Percentiles rank a stretch among this genome's conserved stretches.
Conservation (phyloP, 2,329 filamentous ascomycete species). For the Penicillium capsulatum region DNA sequence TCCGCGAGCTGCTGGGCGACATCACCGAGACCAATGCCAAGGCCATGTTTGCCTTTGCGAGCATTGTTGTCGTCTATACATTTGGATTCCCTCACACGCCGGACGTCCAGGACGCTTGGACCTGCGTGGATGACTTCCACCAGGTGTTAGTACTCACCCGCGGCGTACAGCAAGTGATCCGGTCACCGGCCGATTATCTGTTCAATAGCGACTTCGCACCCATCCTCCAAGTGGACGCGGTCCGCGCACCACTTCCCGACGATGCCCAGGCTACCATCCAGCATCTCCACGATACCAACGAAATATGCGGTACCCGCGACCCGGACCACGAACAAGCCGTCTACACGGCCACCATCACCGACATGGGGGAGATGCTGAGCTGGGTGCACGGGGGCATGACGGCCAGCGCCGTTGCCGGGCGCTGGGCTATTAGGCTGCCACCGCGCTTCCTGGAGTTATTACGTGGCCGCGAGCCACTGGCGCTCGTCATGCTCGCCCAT, state of each 20-base stretch:
- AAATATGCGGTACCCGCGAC: constrained; percentile 18
- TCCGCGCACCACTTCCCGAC: constrained; percentile 18
- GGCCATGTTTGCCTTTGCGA: constrained; percentile 39
- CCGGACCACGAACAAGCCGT: constrained; percentile 22
- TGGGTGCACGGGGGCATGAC: constrained; percentile 44
- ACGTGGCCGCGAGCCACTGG: constrained; percentile 35
- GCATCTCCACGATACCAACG: constrained; percentile 27
- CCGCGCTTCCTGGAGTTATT: constrained; percentile 36
- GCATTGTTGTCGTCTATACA: constrained; percentile 37
- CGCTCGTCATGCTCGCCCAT: constrained; percentile 59
- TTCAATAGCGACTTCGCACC: constrained; percentile 24
- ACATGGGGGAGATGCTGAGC: constrained; percentile 26
- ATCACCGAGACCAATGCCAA: constrained; percentile 37
- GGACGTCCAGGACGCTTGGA: constrained; percentile 25
- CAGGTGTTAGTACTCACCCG: constrained; percentile 34
- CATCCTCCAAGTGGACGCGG: constrained; percentile 26
- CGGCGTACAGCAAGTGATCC: constrained; percentile 35
- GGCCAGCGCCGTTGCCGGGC: constrained; percentile 45
- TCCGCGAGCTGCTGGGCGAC: constrained; percentile 30
- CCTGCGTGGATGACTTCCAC: constrained; percentile 31
- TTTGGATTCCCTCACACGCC: constrained; percentile 34
- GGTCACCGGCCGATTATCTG: constrained; percentile 23
- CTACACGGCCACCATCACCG: constrained; percentile 25
- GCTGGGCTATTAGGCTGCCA: constrained; percentile 37
- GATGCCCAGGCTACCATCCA: constrained; percentile 19